Evolutionary conservation across 495 filamentous ascomycete genomes (phyloP).

Genomic region (Xylaria flabelliformis): DNA sequence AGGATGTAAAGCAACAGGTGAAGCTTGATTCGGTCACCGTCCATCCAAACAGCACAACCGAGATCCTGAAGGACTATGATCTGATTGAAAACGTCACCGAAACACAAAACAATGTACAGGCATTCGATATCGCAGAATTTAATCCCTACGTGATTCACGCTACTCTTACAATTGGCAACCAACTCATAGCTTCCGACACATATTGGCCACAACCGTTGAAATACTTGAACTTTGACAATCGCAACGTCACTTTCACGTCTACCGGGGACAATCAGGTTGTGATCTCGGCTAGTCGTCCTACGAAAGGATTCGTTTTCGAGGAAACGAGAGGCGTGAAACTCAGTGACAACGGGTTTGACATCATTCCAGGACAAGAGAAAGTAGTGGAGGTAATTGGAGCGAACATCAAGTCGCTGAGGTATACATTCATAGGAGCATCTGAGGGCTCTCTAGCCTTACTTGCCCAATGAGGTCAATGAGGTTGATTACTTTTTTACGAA

Average conservation of each 20-base stretch:
- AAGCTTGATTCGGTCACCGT: slow-evolving; percentile 57
- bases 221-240: slow-evolving; percentile 67
- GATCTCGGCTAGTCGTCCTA: slow-evolving; percentile 48
- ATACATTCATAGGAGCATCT: slow-evolving; percentile 39
- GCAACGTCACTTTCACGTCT: slow-evolving; percentile 37
- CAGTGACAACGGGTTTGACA: slow-evolving; percentile 57
- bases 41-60: slow-evolving; percentile 69
- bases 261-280: slow-evolving; percentile 32
- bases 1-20: slow-evolving; percentile 54
- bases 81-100: slow-evolving; percentile 15
- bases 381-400: slow-evolving; percentile 36
- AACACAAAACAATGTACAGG: slow-evolving; percentile 16
- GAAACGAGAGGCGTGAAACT: slow-evolving; percentile 48
- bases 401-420: slow-evolving; percentile 31
- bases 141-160: slow-evolving; percentile 59
- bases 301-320: slow-evolving; percentile 57
- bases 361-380: slow-evolving; percentile 50
- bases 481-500: neutral
- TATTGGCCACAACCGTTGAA: slow-evolving; percentile 88
- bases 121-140: slow-evolving; percentile 48
- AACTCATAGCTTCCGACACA: slow-evolving; percentile 64
- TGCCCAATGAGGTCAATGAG: neutral
- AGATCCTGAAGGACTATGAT: slow-evolving; percentile 54
- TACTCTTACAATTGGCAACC: slow-evolving; percentile 48
- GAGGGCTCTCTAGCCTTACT: slow-evolving; percentile 29